These are phyloP conservation scores for Blastobotrys mokoenaii DNA, from an alignment of 805 yeast genomes.

Conservation along the genomic window DNA sequence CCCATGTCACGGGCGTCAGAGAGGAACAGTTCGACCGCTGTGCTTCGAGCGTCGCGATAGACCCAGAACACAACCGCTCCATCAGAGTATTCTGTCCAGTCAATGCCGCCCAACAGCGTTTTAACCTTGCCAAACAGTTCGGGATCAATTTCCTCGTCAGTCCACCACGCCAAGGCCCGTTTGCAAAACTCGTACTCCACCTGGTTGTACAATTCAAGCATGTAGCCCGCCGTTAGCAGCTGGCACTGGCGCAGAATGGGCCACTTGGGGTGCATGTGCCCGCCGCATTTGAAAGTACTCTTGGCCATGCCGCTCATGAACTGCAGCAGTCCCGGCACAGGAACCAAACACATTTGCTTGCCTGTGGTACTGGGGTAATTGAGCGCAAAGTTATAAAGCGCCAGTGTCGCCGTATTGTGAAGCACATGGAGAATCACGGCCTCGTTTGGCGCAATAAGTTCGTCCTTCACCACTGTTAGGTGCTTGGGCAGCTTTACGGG, in stretches of 20 bases:
- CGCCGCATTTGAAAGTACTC: constrained; percentile 10
- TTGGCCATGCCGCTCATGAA: constrained; percentile 15
- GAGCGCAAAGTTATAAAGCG: constrained; percentile 9
- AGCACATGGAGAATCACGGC: constrained; percentile 13
- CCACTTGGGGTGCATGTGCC: constrained; percentile 9
- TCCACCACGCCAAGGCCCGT: constrained; percentile 8
- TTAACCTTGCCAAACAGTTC: constrained; percentile 6
- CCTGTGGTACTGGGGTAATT: constrained; percentile 4
- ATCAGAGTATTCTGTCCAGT: constrained; percentile 14
- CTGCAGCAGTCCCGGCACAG: constrained; percentile 15
- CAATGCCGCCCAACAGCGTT: constrained; percentile 6
- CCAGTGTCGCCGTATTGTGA: constrained; percentile 11
- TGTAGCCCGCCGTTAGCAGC: constrained; percentile 9
- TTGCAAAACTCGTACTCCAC: constrained; percentile 13
- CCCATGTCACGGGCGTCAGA: background rate
- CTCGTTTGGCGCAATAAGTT: constrained; percentile 12
- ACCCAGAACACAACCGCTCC: constrained; percentile 14
- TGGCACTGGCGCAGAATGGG: constrained; percentile 8
- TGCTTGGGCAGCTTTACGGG: constrained; percentile 13
- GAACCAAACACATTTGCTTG: constrained; percentile 7
- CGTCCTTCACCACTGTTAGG: constrained; percentile 14
- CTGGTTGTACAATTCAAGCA: constrained; percentile 7
- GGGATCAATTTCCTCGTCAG: constrained; percentile 9
- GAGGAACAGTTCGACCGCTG: constrained; percentile 9
- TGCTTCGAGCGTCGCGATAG: constrained; percentile 11